Base-by-base conservation (phyloP, 192 early-diverging fungal genomes). In the Backusella psychrophila region DNA sequence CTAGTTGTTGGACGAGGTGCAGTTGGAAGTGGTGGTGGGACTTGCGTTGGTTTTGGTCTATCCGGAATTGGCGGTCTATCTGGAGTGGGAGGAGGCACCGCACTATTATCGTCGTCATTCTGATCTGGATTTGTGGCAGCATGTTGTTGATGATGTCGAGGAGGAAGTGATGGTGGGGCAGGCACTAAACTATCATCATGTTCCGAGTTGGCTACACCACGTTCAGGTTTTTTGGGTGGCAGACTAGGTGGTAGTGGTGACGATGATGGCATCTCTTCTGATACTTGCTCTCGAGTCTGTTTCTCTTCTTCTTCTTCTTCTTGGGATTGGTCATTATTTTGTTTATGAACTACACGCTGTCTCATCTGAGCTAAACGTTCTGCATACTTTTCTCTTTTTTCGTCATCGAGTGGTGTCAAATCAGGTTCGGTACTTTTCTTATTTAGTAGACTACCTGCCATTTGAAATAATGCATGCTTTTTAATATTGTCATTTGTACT, bases 381-480 rank as follows among this genome's bases (percentile, higher is more conserved):
- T 4, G 68, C 68, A 69, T 69, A 69, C 15, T 41, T 23, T 71
- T 31, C 44, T 41, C 41, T 34, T 6, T 49, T 49, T 71, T 71
- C 70, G 26, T 71, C 70, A 71, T 49, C 33, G n/a, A 35, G 66
- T 17, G 66, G 33, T 68, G 66, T 49, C 26, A 49, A 33, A 23
- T 71, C 70, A n/a, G 9, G 12, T 4, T 29, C 42, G 19, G 23
- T 23, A 31, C 31, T 42, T 49, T 17, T 29, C 70, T 71, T 71
- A 31, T 71, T 71, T 21, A 46, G 41, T 31, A 71, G 33, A 15
- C 2, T 71, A 6, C 42, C 44, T 31, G 70, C 39, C 29, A 26
- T 44, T 14, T 71, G 21, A 5, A 71, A 26, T 31, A 71, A 71
- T 31, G 44, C 23, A 33, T 71, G 44, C 6, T 49, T 44, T 44